Evolutionary conservation across 768 basidiomycete species (phyloP), one percentile per base, ranked within the genome.

Genomic region (Xerocomellus chrysenteron): DNA sequence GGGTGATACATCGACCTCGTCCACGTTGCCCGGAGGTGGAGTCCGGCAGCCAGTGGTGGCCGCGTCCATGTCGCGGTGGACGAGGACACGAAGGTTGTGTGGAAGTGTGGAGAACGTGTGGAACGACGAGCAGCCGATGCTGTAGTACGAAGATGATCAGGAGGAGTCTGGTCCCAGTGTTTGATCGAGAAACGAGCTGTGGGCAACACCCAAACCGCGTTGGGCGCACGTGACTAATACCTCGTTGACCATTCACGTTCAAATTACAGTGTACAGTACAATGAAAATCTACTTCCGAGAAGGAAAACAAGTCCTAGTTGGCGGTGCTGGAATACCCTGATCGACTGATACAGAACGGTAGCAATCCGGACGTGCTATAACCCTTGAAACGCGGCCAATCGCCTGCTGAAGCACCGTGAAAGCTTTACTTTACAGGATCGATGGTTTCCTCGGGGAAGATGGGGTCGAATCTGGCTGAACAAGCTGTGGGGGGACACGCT

Each of bases 1-100:
- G 26, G 74, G 65, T 45, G 76, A 72, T 13, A 76, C 75, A 57
- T 80, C 74, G 64, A 69, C 77, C 28, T 66, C 71, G 63, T 82
- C 78, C 54, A 64, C 72, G 64, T 77, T 49, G 30, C 13, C 76
- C 32, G 46, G n/a, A n/a, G 73, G 67, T 47, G 68, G 56, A 9
- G 66, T 52, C 49, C 75, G 67, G 37, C 67, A 63, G 63, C 60
- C 65, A 60, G 64, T 57, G 40, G 54, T 53, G 52, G 55, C 44
- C 16, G 45, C 44, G 19, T 62, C 58, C 67, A 71, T 71, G 60
- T 47, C 49, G 45, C 36, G 19, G 54, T 42, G 46, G 40, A 42
- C 42, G 44, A 40, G 42, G 32, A 39, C 21, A 16, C 24, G 53
- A 33, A 17, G 40, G 50, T 13, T 41, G 26, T 12, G 40, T 21